These are phyloP conservation scores for Nicotiana tomentosiformis DNA, from an alignment of 257 asterid species.

Conservation along the genomic window DNA sequence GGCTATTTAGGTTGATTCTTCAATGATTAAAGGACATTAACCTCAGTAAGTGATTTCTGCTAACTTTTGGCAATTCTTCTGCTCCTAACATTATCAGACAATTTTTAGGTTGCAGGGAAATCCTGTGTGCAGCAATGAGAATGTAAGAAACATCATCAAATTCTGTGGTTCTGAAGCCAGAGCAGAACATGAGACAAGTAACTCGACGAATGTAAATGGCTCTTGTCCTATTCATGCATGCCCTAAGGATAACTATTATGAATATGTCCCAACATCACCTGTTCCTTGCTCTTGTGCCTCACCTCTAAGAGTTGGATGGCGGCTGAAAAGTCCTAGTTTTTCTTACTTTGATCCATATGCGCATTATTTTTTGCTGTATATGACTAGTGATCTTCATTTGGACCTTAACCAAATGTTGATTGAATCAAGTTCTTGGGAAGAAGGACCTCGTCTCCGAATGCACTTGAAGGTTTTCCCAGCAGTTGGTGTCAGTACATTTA, in stretches of 20 bases:
- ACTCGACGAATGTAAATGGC: slow-evolving; percentile 14
- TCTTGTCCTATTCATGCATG: slow-evolving; percentile 44
- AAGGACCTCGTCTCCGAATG: slow-evolving; percentile 81
- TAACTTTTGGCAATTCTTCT: not conserved
- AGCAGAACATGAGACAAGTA: slow-evolving; percentile 23
- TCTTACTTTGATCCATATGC: slow-evolving; percentile 60
- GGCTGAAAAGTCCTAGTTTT: slow-evolving; percentile 93
- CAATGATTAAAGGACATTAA: not conserved
- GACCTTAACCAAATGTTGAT: slow-evolving; percentile 54
- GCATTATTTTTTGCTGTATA: slow-evolving; percentile 38
- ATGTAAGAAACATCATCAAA: slow-evolving; percentile 15
- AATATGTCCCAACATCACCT: slow-evolving; percentile 50
- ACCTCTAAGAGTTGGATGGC: slow-evolving; percentile 74
- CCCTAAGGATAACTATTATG: slow-evolving; percentile 33
- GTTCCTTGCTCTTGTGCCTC: slow-evolving; percentile 74
- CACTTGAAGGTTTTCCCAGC: slow-evolving; percentile 72
- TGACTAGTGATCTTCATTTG: slow-evolving; percentile 53
- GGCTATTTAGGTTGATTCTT: not conserved
- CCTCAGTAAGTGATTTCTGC: not conserved
- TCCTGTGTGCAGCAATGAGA: slow-evolving; percentile 45
- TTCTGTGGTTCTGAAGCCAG: slow-evolving; percentile 55
- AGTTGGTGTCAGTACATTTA: slow-evolving; percentile 35
- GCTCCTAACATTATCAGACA: not conserved
- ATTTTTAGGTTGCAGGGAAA: slow-evolving; percentile 68
- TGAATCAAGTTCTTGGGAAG: slow-evolving; percentile 55